Evolutionary conservation across 179 eudicot genomes (phyloP), one percentile per base, ranked within the genome.

Genomic region (Spinacia oleracea): DNA sequence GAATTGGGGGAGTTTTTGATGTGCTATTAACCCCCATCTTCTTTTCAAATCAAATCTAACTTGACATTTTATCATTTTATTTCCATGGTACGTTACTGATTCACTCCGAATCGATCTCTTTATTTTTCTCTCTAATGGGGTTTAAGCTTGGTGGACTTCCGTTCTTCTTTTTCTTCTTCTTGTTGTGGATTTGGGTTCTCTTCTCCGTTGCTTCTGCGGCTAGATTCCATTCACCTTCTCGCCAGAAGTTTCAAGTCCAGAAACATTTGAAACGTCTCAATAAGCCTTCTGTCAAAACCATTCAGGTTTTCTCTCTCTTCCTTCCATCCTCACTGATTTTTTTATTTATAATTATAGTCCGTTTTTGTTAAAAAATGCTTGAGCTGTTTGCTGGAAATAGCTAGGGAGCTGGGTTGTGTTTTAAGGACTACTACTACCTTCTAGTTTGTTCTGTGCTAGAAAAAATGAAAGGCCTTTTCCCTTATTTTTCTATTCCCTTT

Each of bases 221-320:
- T 29, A 78, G 90, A 80, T 56, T 85, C 6, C 74, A 69, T 64
- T 56, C 89, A 38, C 78, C 73, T 46, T 80, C 91, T 12, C 90
- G 86, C 70, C 97, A 94, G 89, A 87, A 87, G 84, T 87, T 94
- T 10, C 82, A 86, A 66, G 90, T 94, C 35, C 81, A 83, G 67
- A 94, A 88, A 81, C 98, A 93, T 83, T 87, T 94, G 81, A 90
- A 90, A 10, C 92, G 98, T 55, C 72, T 94, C 75, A 94, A 94
- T 81, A 94, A 94, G 70, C 88, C 93, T 43, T 81, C 98, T 35
- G 68, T 91, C 64, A 86, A 91, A 72, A 86, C 85, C 83, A 91
- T 94, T 77, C 81, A 88, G 97, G 98, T 92, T 51, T 34, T 31
- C 48, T 34, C 46, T 38, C 59, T 21, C 67, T 71, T 5, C 20